A percentile compares a stretch with the other conserved stretches of the same genome.
These are phyloP conservation scores for Arachnopeziza araneosa DNA, from an alignment of 2,329 filamentous ascomycete species.

Conservation along the genomic window DNA sequence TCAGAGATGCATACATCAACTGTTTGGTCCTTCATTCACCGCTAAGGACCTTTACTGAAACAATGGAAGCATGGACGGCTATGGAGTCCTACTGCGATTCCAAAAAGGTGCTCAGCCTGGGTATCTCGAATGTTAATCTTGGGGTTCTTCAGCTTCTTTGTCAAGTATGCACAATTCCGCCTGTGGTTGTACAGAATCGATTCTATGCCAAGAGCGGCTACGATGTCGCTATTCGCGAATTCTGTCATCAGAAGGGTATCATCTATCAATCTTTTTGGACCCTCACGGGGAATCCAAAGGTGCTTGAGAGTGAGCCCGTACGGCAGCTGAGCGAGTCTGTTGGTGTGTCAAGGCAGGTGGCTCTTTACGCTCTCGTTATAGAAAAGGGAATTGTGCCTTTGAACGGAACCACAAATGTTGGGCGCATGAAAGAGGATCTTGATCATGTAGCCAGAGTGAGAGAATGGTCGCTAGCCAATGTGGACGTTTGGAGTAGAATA, in stretches of 20 bases:
- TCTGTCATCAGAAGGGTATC: constrained; percentile 47
- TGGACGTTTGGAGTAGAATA: too few species aligned
- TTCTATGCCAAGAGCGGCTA: constrained; percentile 57
- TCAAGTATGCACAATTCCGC: constrained; percentile 41
- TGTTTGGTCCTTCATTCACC: constrained; percentile 56
- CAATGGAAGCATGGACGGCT: constrained; percentile 59
- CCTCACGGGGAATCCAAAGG: constrained; percentile 49
- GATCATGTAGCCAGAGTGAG: too few species aligned
- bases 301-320: constrained; percentile 45
- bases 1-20: constrained; percentile 54
- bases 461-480: too few species aligned
- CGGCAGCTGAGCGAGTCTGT: constrained; percentile 39
- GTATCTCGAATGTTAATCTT: constrained; percentile 70
- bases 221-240: constrained; percentile 54
- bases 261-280: constrained; percentile 58
- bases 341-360: constrained; percentile 43
- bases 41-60: constrained; percentile 42
- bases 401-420: constrained; percentile 49
- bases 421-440: constrained; percentile 48
- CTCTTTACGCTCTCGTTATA: constrained; percentile 52
- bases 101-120: constrained; percentile 56
- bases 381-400: constrained; percentile 44
- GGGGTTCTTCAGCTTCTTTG: constrained; percentile 49
- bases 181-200: constrained; percentile 68
- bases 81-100: constrained; percentile 66